Conservation (phyloP, 305 asterid species). For the Fraxinus floribunda region DNA sequence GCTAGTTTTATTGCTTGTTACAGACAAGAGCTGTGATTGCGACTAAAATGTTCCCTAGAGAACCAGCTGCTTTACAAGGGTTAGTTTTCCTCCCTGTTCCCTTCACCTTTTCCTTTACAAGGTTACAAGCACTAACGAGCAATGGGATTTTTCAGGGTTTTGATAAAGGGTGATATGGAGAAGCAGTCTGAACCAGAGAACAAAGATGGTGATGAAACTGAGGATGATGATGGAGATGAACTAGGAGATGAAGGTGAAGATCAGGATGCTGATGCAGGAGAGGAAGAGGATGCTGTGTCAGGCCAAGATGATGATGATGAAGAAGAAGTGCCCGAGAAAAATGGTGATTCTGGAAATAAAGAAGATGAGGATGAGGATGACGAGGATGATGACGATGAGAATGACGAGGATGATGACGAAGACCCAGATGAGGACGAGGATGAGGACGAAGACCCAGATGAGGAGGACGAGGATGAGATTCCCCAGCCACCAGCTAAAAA, state of each 20-base stretch:
- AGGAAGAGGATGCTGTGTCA: conserved; percentile 13
- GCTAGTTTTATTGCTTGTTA: neutral
- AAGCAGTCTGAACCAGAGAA: conserved; percentile 31
- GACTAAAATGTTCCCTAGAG: conserved; percentile 12
- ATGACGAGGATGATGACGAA: neutral
- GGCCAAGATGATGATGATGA: conserved; percentile 14
- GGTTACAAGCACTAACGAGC: conserved; percentile 4
- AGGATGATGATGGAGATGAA: conserved; percentile 23
- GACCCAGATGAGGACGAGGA: conserved; percentile 13
- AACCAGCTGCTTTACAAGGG: conserved; percentile 18
- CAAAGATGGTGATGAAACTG: conserved; percentile 31
- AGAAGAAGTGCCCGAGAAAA: conserved; percentile 24
- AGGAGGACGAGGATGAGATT: conserved; percentile 34
- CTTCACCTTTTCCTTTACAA: neutral
- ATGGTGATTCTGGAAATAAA: conserved; percentile 34
- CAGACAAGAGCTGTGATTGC: conserved; percentile 23
- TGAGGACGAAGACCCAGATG: neutral
- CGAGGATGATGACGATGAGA: conserved; percentile 17
- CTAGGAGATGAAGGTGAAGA: conserved; percentile 14
- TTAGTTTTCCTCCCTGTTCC: conserved; percentile 1
- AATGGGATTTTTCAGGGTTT: conserved; percentile 24
- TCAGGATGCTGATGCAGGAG: conserved; percentile 4
- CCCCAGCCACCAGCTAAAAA: conserved; percentile 37
- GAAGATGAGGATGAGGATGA: conserved; percentile 10
- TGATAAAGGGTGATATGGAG: conserved; percentile 9